phyloP scores from a whole-genome alignment of 345 rosid species.

The Camelina sativa region DNA sequence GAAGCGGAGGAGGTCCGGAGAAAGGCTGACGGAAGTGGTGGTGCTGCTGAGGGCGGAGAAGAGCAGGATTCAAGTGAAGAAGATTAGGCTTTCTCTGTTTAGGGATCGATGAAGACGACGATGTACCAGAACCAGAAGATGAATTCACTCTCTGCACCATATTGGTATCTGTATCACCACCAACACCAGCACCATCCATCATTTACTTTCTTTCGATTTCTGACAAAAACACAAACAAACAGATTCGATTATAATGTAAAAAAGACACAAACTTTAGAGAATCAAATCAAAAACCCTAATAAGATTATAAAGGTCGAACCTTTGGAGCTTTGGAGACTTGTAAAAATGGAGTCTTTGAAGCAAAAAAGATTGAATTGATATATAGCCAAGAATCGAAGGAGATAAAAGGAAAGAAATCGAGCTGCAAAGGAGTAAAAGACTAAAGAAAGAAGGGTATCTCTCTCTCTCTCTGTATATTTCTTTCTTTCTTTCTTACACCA shows the following conservation, averaged over 20 bases:
- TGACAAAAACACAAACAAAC: background rate
- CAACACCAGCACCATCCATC: background rate
- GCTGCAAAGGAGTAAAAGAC: background rate
- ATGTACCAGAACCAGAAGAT: background rate
- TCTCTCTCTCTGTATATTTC: background rate
- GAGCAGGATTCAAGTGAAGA: constrained; percentile 35
- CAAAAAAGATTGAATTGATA: too few relatives aligned
- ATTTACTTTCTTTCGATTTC: background rate
- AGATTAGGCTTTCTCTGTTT: constrained; percentile 31
- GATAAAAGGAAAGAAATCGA: constrained; percentile 7
- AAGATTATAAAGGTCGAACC: background rate
- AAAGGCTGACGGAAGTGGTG: constrained; percentile 34
- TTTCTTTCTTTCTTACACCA: background rate
- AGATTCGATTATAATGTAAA: background rate
- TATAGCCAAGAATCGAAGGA: background rate
- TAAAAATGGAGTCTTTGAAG: background rate
- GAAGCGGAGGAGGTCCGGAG: constrained; percentile 51
- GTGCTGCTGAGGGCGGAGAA: constrained; percentile 24
- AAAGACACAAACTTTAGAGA: background rate
- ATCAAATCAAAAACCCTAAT: constrained; percentile 28
- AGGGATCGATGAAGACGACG: constrained; percentile 37
- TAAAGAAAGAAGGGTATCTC: constrained; percentile 17
- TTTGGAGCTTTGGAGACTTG: background rate
- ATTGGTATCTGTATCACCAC: constrained; percentile 19
- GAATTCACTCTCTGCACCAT: constrained; percentile 30